Evolutionary conservation across 2,329 filamentous ascomycete genomes (phyloP), one percentile per base, ranked within the genome.

Genomic region (Macrophomina tecta): DNA sequence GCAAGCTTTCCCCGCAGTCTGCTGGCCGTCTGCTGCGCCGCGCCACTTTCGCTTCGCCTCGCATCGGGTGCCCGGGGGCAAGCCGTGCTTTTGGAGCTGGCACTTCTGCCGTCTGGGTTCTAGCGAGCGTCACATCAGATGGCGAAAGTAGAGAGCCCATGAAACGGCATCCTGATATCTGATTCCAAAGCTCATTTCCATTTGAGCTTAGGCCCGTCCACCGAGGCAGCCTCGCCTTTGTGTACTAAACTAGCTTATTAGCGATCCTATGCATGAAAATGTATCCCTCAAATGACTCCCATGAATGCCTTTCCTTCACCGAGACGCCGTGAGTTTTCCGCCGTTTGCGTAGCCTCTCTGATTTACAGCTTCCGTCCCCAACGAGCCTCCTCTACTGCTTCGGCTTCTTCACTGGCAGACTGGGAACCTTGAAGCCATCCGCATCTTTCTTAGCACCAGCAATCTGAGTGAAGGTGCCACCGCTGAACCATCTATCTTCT

Each of bases 401-500:
- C 79, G 89, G 93, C 83, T 97, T 97, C 64, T 82, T 85, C 32
- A 87, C 81, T 16, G 92, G 93, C 70, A 94, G 76, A 2, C 85
- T 85, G 16, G 94, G 93, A 46, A 96, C 90, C 79, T 94, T 97
- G 85, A 97, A 97, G 0, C 88, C 90, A 11, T 84, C 87, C 61
- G 84, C 85, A 69, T 84, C 83, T 7, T 80, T 76, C 7, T 71
- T 65, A 55, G 68, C 68, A 62, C 74, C 74, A 18, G 89, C 89
- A 66, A 97, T 87, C 78, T 97, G 94, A 8, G 95, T 97, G 75
- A 99, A 99, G 0, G 92, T 94, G n/a, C 95, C 95, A 55, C 93
- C 92, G 79, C 95, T 97, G 83, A 99, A 99, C 90, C 93, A 99
- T 45, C 93, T 85, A 76, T 98, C 94, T 76, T 97, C 93, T 70